Conservation (phyloP, 2,329 filamentous ascomycete genomes). For the Iodosphaeria phyllophila region DNA sequence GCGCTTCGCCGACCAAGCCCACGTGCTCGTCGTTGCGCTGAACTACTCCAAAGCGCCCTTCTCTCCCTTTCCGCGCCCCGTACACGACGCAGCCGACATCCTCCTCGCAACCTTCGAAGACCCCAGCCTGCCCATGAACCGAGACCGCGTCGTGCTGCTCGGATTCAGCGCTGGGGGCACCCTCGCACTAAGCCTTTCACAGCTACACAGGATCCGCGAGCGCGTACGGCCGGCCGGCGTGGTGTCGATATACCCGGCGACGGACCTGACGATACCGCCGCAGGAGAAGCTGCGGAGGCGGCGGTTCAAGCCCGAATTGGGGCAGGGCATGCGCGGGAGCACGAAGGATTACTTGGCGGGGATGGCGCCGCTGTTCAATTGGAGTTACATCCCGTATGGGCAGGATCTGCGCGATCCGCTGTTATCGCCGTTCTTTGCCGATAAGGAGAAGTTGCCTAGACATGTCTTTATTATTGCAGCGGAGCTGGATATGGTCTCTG, state of each 20-base stretch:
- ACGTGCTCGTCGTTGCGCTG: constrained; percentile 22
- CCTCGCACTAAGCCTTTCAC: constrained; percentile 18
- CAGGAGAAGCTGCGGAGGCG: constrained; percentile 13
- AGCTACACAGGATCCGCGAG: constrained; percentile 16
- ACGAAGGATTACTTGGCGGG: constrained; percentile 10
- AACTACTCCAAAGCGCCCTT: constrained; percentile 23
- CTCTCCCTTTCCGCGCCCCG: constrained; percentile 19
- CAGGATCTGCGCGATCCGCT: constrained; percentile 17
- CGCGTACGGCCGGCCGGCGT: constrained; percentile 13
- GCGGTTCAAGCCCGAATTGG: constrained; percentile 16
- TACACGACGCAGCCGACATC: constrained; percentile 20
- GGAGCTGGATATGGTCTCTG: constrained; percentile 25
- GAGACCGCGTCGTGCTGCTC: constrained; percentile 17
- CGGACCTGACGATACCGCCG: constrained; percentile 18
- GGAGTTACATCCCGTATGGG: constrained; percentile 20
- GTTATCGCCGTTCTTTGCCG: constrained; percentile 18
- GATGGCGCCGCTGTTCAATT: constrained; percentile 17
- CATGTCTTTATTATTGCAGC: constrained; percentile 22
- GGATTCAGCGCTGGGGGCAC: constrained; percentile 27
- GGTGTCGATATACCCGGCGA: constrained; percentile 18
- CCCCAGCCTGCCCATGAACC: constrained; percentile 20
- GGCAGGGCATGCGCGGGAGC: constrained; percentile 8
- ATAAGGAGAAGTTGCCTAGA: constrained; percentile 16
- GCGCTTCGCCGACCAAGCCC: constrained; percentile 17
- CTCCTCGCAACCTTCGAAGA: constrained; percentile 19